Evolutionary conservation across 805 yeast species (phyloP), one percentile per base, ranked within the genome.

Genomic region (Sungouiozyma intestinalis): DNA sequence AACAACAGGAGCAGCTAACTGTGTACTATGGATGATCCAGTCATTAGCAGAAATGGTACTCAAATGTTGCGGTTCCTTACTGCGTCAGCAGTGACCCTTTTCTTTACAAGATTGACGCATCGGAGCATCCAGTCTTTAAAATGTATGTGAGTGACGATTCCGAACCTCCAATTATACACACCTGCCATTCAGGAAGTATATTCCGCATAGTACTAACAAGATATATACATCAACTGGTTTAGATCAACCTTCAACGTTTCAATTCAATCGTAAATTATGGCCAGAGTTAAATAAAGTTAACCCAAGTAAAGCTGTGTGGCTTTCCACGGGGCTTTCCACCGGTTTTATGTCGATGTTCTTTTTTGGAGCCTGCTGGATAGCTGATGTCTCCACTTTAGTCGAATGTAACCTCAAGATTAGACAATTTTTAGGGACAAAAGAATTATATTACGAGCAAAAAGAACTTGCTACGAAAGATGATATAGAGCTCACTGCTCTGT

Each of bases 331-430:
- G 38, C 64, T 88, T 15, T 84, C 95, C 2, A 71, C 79, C 0
- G 73, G 86, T 1, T 75, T 85, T 0, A 73, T 81, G 51, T 73
- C 85, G 1, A 84, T 85, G 85, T 62, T 76, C 3, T 66, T 79
- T 2, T 74, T 84, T 33, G 94, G 94, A 2, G 68, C 77, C 2
- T 79, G 85, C 53, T 87, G 95, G 95, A 68, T 78, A 34, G 69
- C 73, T 62, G 94, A 86, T 54, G 80, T 86, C 9, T 73, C 84
- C 6, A 69, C 66, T 21, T 67, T 81, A 38, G 67, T 70, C 43
- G 95, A 86, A 56, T 84, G 86, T 40, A 15, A 37, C 3, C 8
- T 18, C 1, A 33, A 32, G 11, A 27, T 43, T 9, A 40, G 29
- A 29, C 16, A 32, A 3, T 35, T 42, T n/a, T 33, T 45, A 9